A percentile compares a stretch with the other conserved stretches of the same genome.
Evolutionary conservation across 495 filamentous ascomycete species (phyloP).

Genomic region (Penicillium samsonianum): DNA sequence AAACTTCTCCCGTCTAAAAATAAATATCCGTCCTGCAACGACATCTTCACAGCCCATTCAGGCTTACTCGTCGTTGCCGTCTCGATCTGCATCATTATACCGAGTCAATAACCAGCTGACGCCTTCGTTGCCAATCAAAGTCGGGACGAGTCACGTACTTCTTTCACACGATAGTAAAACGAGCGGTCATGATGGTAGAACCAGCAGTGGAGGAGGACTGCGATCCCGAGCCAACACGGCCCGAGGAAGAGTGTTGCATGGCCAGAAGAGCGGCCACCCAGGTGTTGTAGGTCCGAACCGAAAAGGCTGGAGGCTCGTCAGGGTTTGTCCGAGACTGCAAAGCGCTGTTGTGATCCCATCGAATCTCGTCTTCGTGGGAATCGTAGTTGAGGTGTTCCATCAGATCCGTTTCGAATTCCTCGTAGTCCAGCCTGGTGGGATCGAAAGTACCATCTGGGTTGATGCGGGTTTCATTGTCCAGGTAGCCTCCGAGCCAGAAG

Average conservation of each 20-base stretch:
- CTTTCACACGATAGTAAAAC: neutral
- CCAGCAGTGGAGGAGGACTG: neutral
- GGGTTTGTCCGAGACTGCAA: neutral
- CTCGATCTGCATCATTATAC: neutral
- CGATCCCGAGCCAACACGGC: neutral
- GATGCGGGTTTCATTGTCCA: neutral
- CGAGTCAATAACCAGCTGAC: no score
- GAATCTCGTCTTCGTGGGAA: neutral
- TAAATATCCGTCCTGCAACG: neutral
- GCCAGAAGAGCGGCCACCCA: slow-evolving; percentile 2
- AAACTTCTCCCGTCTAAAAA: neutral
- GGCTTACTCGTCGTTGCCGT: neutral
- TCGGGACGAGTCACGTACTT: neutral
- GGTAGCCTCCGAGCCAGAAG: neutral
- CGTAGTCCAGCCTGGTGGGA: neutral
- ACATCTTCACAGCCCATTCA: neutral
- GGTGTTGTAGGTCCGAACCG: neutral
- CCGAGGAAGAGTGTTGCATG: neutral
- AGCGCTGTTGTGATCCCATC: neutral
- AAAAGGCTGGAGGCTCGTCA: neutral
- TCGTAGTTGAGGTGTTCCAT: neutral
- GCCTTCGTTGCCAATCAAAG: neutral
- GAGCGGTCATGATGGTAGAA: neutral
- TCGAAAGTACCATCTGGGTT: neutral
- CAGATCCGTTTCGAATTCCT: neutral